These are phyloP conservation scores for Pascua sp. DNA, from an alignment of 1,284 basidiomycete genomes.

Conservation along the genomic window DNA sequence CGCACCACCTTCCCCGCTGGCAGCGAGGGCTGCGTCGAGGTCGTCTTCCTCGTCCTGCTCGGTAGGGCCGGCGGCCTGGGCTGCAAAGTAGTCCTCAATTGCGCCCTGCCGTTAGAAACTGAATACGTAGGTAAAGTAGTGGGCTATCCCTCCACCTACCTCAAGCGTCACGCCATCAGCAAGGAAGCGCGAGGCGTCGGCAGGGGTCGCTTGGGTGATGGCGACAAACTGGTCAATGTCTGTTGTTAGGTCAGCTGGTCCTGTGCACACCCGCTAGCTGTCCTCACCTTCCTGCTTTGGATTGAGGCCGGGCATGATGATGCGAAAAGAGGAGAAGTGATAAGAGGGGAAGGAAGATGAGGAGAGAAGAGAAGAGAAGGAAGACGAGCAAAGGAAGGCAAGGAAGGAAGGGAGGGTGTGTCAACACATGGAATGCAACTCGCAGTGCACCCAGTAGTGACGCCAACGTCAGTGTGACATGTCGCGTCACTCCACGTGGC, in stretches of 20 bases:
- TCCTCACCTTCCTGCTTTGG: conserved; percentile 34
- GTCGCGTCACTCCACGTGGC: too few species aligned
- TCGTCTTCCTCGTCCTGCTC: conserved; percentile 27
- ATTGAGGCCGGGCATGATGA: conserved; percentile 35
- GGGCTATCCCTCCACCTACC: conserved; percentile 21
- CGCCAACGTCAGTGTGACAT: too few species aligned
- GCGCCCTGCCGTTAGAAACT: conserved; percentile 30
- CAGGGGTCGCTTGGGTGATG: conserved; percentile 41
- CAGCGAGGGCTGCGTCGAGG: conserved; percentile 19
- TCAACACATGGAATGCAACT: too few species aligned
- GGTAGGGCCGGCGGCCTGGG: conserved; percentile 30
- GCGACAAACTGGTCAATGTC: conserved; percentile 47
- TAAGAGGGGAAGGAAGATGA: too few species aligned
- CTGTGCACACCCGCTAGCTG: background rate
- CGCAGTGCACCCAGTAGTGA: too few species aligned
- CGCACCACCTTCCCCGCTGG: conserved; percentile 4
- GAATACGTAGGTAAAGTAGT: background rate
- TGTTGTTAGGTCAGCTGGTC: conserved; percentile 6
- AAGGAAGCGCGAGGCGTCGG: conserved; percentile 42
- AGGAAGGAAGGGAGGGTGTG: too few species aligned
- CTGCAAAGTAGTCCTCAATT: conserved; percentile 45
- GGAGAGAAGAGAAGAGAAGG: too few species aligned
- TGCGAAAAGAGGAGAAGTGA: background rate
- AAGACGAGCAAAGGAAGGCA: too few species aligned
- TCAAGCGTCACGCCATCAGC: conserved; percentile 40